Base-by-base conservation (phyloP, 306 rosid genomes). In the Lathyrus oleraceus region DNA sequence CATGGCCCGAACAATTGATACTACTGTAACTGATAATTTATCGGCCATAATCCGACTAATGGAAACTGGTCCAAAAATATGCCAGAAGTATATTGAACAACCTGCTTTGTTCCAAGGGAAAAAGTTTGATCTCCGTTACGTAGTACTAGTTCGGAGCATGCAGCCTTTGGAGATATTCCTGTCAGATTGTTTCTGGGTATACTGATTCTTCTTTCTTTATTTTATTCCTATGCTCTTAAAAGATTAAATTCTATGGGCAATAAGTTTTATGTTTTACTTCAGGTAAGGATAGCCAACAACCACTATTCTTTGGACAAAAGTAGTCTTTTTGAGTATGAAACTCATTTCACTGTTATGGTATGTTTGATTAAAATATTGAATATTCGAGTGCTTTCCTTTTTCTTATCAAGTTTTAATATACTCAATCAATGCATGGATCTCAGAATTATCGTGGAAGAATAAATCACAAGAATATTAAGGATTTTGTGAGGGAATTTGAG, bases 311-410 rank as follows among this genome's bases (percentile, higher is more conserved):
- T 90, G 70, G 94, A 83, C 52, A 85, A 82, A 82, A 87, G 80
- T 69, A 94, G 98, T 67, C 72, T 90, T 6, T 93, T 88, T 47
- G 96, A 94, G 81, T 94, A 94, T 36, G 98, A 94, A 88, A 94
- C 98, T 64, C 98, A 93, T 83, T 93, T 93, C 74, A 90, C 98
- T 32, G 98, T 93, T 32, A 93, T 93, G 98, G 98, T 93, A 90
- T 76, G 93, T 44, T 35, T 15, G 44, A 23, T 47, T 40, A 21
- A 74, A 69, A 66, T 70, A 14, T 56, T 64, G 13, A 48, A 54
- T 54, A 64, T 69, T 77, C 40, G 30, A 12, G 5, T 71, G 53
- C 36, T 76, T 71, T 67, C 57, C 40, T 30, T 67, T 62, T 71
- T 48, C 23, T 47, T 44, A 5, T 17, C 47, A 66, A 69, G 65